Base-by-base conservation (phyloP, 2,329 filamentous ascomycete species). In the Paraphoma chrysanthemicola region DNA sequence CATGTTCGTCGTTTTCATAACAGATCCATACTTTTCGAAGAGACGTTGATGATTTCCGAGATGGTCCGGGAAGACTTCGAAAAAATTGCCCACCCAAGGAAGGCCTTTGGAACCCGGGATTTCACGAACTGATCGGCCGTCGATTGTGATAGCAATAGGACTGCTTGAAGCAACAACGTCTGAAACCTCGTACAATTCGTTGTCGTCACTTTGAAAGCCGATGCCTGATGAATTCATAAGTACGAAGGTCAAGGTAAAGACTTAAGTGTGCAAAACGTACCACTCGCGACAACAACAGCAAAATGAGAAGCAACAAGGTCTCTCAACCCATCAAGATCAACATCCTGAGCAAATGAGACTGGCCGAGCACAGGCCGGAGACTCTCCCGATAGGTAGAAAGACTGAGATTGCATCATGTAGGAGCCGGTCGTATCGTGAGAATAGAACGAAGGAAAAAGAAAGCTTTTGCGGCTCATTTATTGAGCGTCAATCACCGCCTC, bases 111-210 rank as follows among this genome's bases (percentile, higher is more conserved):
- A 84, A 1, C 76, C 79, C 2, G 68, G 71, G 1, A 66, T 59
- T 2, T 81, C 75, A 1, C 80, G 81, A 6, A 85, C 79, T 4
- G 57, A 53, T 38, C 82, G 77, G 18, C 83, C 82, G 54, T 85
- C 82, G 14, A 86, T 77, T 4, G 77, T 80, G 59, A 85, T 76
- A 52, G 59, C 65, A 30, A 75, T 62, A 6, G 71, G 54, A 28
- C 51, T 57, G 17, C 59, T 36, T 30, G 62, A 62, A 0, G 59
- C 54, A 17, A 58, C 5, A n/a, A 64, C 55, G 5, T 60, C 54
- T 10, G 56, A 54, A 28, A 60, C 48, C 9, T 56, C 58, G 7
- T 38, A 49, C 0, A 62, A n/a, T 18, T 30, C 33, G 12, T 49
- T 43, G 36, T 52, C 59, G 12, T 56, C 50, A 29, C 47, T 56